These are phyloP conservation scores for Echinochloa phyllopogon DNA, from an alignment of 176 grass and related monocot genomes.

Conservation along the genomic window DNA sequence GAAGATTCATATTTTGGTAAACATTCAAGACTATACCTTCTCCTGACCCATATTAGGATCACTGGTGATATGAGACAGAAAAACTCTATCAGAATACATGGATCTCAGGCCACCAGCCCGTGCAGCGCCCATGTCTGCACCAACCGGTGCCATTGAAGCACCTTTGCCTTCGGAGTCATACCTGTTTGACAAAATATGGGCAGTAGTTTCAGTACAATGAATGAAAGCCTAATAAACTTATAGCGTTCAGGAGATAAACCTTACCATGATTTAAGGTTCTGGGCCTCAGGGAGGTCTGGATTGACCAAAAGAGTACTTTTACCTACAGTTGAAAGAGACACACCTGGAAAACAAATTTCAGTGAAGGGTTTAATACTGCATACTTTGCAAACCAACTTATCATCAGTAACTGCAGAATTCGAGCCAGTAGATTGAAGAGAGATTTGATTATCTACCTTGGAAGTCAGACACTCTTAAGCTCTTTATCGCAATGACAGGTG, in stretches of 20 bases:
- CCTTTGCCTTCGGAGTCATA: constrained; percentile 89
- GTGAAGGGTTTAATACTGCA: not conserved
- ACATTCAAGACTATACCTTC: constrained; percentile 55
- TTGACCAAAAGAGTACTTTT: constrained; percentile 75
- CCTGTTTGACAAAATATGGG: constrained; percentile 49
- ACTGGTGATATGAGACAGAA: constrained; percentile 76
- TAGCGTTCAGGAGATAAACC: not conserved
- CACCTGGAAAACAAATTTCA: constrained; percentile 50
- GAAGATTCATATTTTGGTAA: not conserved
- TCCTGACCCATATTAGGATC: constrained; percentile 83
- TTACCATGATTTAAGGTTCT: constrained; percentile 73
- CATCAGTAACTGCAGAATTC: not conserved
- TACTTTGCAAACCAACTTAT: not conserved
- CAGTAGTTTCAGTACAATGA: not conserved
- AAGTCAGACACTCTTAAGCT: constrained; percentile 87
- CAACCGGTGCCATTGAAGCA: constrained; percentile 66
- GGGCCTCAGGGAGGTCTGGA: constrained; percentile 73
- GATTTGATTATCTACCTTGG: constrained; percentile 58
- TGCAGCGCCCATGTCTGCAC: constrained; percentile 62
- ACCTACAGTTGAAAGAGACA: constrained; percentile 82
- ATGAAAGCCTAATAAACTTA: not conserved
- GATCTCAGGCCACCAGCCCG: constrained; percentile 60
- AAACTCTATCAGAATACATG: constrained; percentile 92
- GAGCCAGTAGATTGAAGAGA: not conserved
- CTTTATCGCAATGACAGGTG: constrained; percentile 77